Base-by-base conservation (phyloP, 2,329 filamentous ascomycete genomes). In the Clonostachys rosea region DNA sequence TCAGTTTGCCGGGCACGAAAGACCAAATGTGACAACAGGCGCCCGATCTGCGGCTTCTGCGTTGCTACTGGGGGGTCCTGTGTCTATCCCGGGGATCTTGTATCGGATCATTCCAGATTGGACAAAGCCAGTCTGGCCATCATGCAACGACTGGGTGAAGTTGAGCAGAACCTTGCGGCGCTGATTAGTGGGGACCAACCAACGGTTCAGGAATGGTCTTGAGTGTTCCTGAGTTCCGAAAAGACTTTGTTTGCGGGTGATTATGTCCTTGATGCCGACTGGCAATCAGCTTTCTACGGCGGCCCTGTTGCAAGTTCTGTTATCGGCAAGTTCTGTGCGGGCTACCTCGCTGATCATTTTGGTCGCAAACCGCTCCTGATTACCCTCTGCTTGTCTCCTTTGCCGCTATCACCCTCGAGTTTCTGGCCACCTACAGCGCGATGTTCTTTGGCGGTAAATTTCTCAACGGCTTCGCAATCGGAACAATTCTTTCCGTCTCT, bases 271-370 rank as follows among this genome's bases (percentile, higher is more conserved):
- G 55, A 64, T 13, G 63, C 68, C 5, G 61, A 65, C 14, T 75
- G 71, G 71, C 69, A 75, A 51, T 62, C 60, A 16, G 70, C 70
- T 6, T 73, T 73, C 50, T 61, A 63, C 36, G 70, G 67, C 11
- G 71, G 59, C 0, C 69, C 70, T 4, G 61, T 71, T 14, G 69
- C 69, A 44, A 55, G 58, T 54, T 7, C 7, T 24, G n/a, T 39
- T 3, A 45, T 30, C 6, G 24, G 24, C 24, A 30, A 8, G 8
- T 30, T 30, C 24, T 30, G 24, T 30, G 3, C 4, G 55, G 55
- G 20, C 49, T 47, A 33, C 44, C 56, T 24, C 34, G 66, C 11
- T 64, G 63, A 34, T 59, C 61, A 5, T 56, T 68, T 12, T 56
- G 57, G 20, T 61, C 58, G 42, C 63, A 64, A 45, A 52, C 56